A percentile compares a stretch with the other conserved stretches of the same genome.
These are phyloP conservation scores for Juncus inflexus DNA, from an alignment of 176 grass and related monocot species.

Conservation along the genomic window DNA sequence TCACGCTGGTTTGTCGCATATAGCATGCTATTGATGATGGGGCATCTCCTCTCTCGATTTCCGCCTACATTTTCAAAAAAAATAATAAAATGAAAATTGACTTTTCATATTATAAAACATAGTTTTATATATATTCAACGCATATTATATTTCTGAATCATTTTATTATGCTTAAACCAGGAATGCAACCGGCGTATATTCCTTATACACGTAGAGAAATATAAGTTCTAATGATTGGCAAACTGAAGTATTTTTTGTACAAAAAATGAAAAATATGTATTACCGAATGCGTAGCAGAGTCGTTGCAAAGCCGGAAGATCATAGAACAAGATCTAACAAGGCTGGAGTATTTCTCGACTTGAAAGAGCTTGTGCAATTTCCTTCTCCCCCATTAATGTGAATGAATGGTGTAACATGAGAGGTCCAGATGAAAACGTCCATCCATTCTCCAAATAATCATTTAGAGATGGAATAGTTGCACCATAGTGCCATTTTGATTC, in stretches of 20 bases:
- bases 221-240: neutral
- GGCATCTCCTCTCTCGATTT: constrained; percentile 27
- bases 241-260: neutral
- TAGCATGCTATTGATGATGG: constrained; percentile 37
- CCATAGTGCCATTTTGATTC: constrained; percentile 48
- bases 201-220: neutral
- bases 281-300: constrained; percentile 37
- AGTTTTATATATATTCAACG: no score
- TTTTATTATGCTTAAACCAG: no score
- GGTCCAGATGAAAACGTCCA: constrained; percentile 21
- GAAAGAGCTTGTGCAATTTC: neutral
- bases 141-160: no score
- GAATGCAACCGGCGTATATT: neutral
- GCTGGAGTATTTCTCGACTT: constrained; percentile 16
- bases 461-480: constrained; percentile 19
- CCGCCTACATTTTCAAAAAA: constrained; percentile 22
- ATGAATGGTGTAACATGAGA: constrained; percentile 24
- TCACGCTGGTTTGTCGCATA: constrained; percentile 18
- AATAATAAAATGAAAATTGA: neutral
- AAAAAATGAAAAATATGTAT: neutral
- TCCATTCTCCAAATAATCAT: constrained; percentile 39
- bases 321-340: constrained; percentile 21
- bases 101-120: neutral
- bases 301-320: constrained; percentile 35
- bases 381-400: neutral